Percentiles rank a stretch among this genome's conserved stretches.
These are phyloP conservation scores for Yamadazyma diddensiae DNA, from an alignment of 1,139 yeast genomes.

Conservation along the genomic window DNA sequence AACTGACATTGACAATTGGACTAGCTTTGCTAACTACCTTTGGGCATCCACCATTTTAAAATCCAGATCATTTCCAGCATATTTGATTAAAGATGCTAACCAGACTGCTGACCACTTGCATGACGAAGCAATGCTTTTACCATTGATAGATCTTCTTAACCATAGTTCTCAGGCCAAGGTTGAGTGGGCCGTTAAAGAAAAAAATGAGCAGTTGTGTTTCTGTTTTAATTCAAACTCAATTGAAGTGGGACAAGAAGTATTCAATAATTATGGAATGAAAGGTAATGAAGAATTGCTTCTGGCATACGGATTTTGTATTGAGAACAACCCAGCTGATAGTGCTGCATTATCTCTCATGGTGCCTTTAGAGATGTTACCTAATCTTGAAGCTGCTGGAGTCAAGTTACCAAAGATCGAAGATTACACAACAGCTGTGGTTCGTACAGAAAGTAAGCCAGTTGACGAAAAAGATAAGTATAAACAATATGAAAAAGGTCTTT, in stretches of 20 bases:
- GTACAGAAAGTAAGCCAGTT: conserved; percentile 6
- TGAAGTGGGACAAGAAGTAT: conserved; percentile 47
- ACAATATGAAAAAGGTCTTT: conserved; percentile 35
- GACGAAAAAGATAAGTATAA: conserved; percentile 7
- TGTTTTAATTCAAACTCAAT: conserved; percentile 28
- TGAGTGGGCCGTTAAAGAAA: conserved; percentile 48
- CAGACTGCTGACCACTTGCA: conserved; percentile 21
- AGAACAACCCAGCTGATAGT: conserved; percentile 59
- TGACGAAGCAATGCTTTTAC: conserved; percentile 68
- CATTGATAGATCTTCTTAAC: conserved; percentile 75
- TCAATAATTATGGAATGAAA: conserved; percentile 83
- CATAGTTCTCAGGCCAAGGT: conserved; percentile 65
- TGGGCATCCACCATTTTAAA: conserved; percentile 75
- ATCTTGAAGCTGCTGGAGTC: conserved; percentile 38
- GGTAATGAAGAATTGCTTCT: conserved; percentile 72
- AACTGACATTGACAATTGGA: conserved; percentile 45
- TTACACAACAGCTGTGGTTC: conserved; percentile 42
- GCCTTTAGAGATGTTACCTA: conserved; percentile 33
- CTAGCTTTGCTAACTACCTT: conserved; percentile 59
- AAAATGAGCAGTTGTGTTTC: conserved; percentile 18
- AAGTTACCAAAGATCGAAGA: conserved; percentile 45
- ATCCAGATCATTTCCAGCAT: conserved; percentile 76
- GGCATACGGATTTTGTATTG: conserved; percentile 69
- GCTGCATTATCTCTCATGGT: conserved; percentile 56
- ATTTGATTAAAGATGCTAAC: conserved; percentile 32